phyloP scores from a whole-genome alignment of 2,329 filamentous ascomycete species.

The Daldinia eschscholtzii region DNA sequence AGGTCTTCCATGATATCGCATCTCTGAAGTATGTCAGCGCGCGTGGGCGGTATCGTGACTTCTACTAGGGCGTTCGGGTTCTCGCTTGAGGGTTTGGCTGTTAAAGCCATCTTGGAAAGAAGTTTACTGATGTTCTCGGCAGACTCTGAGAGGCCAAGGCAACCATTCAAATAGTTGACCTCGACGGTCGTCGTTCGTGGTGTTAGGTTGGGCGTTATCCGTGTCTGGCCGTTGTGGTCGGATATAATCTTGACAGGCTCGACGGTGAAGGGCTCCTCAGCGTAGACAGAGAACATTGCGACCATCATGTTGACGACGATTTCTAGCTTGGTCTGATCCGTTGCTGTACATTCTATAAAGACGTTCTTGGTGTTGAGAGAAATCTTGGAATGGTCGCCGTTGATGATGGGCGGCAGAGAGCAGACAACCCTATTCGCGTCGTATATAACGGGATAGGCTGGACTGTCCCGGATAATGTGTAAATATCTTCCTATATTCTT shows the following conservation, averaged over 20 bases:
- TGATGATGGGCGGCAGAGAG: conserved; percentile 97
- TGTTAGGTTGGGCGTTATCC: conserved; percentile 84
- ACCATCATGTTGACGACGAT: conserved; percentile 96
- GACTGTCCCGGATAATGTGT: conserved; percentile 93
- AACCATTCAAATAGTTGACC: conserved; percentile 92
- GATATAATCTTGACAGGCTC: conserved; percentile 95
- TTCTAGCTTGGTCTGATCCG: conserved; percentile 95
- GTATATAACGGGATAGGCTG: conserved; percentile 95
- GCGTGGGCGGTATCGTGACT: conserved; percentile 86
- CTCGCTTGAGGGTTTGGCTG: conserved; percentile 79
- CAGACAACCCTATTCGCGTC: conserved; percentile 89
- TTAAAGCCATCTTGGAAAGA: conserved; percentile 89
- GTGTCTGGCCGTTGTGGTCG: conserved; percentile 86
- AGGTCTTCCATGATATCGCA: conserved; percentile 99
- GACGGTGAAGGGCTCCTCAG: conserved; percentile 87
- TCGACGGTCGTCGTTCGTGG: conserved; percentile 84
- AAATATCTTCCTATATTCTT: conserved; percentile 91
- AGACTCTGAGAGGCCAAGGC: conserved; percentile 84
- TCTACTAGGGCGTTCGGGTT: conserved; percentile 77
- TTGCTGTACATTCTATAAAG: conserved; percentile 96
- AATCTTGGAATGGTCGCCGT: conserved; percentile 97
- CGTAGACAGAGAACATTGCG: conserved; percentile 96
- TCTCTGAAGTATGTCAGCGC: conserved; percentile 94
- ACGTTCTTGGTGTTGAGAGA: conserved; percentile 90
- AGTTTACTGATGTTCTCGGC: conserved; percentile 82